Evolutionary conservation across 2,329 filamentous ascomycete genomes (phyloP), one percentile per base, ranked within the genome.

Genomic region (Alternaria infectoria): DNA sequence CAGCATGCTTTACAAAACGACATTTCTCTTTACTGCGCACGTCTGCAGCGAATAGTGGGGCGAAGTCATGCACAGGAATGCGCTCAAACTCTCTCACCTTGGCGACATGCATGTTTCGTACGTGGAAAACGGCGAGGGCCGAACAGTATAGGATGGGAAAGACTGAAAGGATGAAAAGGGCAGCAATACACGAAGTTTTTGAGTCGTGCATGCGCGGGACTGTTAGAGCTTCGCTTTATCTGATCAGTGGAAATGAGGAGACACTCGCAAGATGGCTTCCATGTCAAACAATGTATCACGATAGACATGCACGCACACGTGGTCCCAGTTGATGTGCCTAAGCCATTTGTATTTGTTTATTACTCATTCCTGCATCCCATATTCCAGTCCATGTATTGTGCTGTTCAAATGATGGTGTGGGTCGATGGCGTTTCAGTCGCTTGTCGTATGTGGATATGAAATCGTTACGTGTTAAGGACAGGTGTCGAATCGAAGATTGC

Each of bases 391-490:
- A 40, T 40, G 30, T 13, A 9, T 23, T 52, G 49, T 52, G 21
- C 13, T 51, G 13, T 15, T 15, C 36, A 21, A 52, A 52, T 36
- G 49, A 52, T 23, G 36, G 49, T 52, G 49, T 52, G 49, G 23
- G 19, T 40, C 49, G 30, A 40, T 52, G 17, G 28, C 30, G 32
- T 52, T 52, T 28, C 32, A 32, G 56, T 58, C 32, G 45, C 46
- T 50, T 40, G 36, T 58, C 45, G 56, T 51, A 45, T 30, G 40
- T 44, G 28, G 17, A 15, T 13, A 23, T 54, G 21, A 44, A 44
- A 44, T 54, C 36, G 36, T 54, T 49, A 30, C 15, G 43, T 47
- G 50, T 49, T 43, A 60, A 60, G 50, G 57, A 55, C 43, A 60
- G 50, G 50, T 51, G 49, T 47, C 30, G 44, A 54, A 55, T 54